These are phyloP conservation scores for Marsdenia floribunda DNA, from an alignment of 257 asterid genomes.

Conservation along the genomic window DNA sequence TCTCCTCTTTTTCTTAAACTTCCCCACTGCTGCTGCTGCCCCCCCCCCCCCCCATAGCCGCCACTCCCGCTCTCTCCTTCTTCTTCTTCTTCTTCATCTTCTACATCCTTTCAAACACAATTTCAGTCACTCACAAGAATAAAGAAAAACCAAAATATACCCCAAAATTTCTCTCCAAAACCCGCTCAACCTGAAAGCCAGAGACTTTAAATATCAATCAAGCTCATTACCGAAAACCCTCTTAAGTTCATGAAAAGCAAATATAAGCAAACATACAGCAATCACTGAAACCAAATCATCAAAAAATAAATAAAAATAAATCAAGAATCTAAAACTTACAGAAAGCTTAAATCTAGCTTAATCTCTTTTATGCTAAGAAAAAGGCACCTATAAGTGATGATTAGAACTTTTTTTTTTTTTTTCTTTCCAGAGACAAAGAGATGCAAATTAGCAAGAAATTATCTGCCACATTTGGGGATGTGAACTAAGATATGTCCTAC, in stretches of 20 bases:
- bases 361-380: neutral
- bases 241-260: neutral
- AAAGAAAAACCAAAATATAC: too few relatives aligned
- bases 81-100: too few relatives aligned
- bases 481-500: neutral
- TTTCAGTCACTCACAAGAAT: too few relatives aligned
- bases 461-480: conserved; percentile 31
- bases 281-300: neutral
- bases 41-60: too few relatives aligned
- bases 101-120: too few relatives aligned
- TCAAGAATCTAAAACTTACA: neutral
- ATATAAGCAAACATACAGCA: neutral
- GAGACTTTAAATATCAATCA: neutral
- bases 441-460: conserved; percentile 23
- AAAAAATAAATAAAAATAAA: neutral
- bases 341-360: neutral
- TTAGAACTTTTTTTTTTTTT: neutral
- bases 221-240: neutral
- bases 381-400: conserved; percentile 17
- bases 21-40: too few relatives aligned
- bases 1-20: too few relatives aligned
- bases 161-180: too few relatives aligned
- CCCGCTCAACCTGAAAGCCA: neutral
- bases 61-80: too few relatives aligned
- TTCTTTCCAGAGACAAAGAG: conserved; percentile 13